phyloP scores from a whole-genome alignment of 352 stramenopile species.

The Phytophthora pseudosyringae region DNA sequence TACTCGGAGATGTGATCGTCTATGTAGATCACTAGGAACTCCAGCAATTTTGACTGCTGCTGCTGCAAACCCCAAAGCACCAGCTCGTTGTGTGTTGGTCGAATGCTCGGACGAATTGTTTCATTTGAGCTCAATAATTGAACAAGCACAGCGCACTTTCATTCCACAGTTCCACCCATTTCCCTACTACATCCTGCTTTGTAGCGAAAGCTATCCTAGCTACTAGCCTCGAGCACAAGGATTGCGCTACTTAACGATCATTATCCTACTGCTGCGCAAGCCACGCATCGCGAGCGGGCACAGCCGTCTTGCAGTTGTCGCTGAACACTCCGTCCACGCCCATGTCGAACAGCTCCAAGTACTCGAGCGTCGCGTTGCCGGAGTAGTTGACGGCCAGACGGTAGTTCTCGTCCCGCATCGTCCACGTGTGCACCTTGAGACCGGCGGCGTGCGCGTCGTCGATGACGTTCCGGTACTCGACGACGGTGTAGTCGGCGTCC shows the following conservation, averaged over 20 bases:
- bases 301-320: slow-evolving; percentile 64
- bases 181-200: neutral
- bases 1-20: slow-evolving; percentile 40
- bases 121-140: slow-evolving; percentile 1
- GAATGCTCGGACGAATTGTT: neutral
- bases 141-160: slow-evolving; percentile 7
- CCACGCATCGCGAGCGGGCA: slow-evolving; percentile 50
- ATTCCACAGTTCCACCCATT: slow-evolving; percentile 7
- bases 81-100: slow-evolving; percentile 8
- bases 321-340: slow-evolving; percentile 71
- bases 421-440: slow-evolving; percentile 63
- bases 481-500: slow-evolving; percentile 68
- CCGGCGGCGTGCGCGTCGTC: slow-evolving; percentile 59
- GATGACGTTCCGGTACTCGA: slow-evolving; percentile 51
- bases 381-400: slow-evolving; percentile 71
- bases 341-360: slow-evolving; percentile 68
- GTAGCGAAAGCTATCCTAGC: neutral
- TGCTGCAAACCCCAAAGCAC: slow-evolving; percentile 9
- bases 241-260: slow-evolving; percentile 6
- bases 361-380: slow-evolving; percentile 63
- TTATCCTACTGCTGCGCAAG: slow-evolving; percentile 38
- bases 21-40: neutral
- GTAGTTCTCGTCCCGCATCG: slow-evolving; percentile 75
- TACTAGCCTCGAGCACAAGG: slow-evolving; percentile 8
- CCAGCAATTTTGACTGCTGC: slow-evolving; percentile 15